Base-by-base conservation (phyloP, 306 rosid species). In the Pyrus communis region DNA sequence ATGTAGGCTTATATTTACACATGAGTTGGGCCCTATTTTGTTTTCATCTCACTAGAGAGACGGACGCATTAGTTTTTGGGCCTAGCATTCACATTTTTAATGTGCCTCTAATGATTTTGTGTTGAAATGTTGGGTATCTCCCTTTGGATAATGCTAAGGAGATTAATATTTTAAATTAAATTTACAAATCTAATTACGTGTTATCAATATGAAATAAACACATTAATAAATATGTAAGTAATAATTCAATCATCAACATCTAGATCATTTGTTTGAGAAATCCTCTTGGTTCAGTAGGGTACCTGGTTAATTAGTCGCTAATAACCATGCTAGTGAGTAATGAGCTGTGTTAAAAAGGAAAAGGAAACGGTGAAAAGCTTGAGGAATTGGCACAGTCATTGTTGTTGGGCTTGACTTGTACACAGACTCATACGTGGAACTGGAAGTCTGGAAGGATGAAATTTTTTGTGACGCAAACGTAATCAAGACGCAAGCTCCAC, bases 401-500 rank as follows among this genome's bases (percentile, higher is more conserved):
- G 4, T 42, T 21, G 67, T 61, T 13, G 73, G 74, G 80, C 81
- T 70, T 84, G 82, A 81, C 83, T 38, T 11, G 19, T 31, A 21
- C 22, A 21, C 38, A 40, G 11, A 2, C 28, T 77, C 82, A 80
- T 51, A 84, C 80, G 84, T 69, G 84, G 82, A 25, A 25, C 27
- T 25, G 27, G 27, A 25, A 25, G 27, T 25, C 27, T 69, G 84
- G 82, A 68, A 21, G 22, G 17, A 11, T 4, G 27, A 23, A 9
- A 61, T 23, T 17, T 17, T 38, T 22, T 30, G 11, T 69, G 74
- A 68, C 61, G 84, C 69, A 73, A 70, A 69, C 85, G 89, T 79
- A 66, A 83, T 5, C 52, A 73, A 31, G 55, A 87, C 84, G 85
- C 83, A 81, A 73, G 25, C 52, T 72, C 71, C 83, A 81, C 78